A percentile compares a stretch with the other conserved stretches of the same genome.
phyloP scores from a whole-genome alignment of 768 basidiomycete species.

The button mushroom (Agaricus bisporus) region DNA sequence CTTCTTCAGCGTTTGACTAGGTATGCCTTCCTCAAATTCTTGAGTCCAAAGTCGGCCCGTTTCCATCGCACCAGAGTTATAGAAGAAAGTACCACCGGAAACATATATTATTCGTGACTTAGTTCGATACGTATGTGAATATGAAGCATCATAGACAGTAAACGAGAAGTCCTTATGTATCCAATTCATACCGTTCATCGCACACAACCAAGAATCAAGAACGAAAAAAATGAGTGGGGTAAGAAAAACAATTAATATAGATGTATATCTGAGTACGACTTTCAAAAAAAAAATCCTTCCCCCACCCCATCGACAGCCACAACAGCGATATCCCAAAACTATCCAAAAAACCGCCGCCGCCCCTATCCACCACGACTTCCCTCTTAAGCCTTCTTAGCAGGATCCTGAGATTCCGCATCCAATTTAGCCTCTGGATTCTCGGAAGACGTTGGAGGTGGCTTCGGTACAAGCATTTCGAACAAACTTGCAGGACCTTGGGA shows the following conservation, averaged over 20 bases:
- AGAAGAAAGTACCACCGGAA: too few species aligned
- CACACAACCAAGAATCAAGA: neutral
- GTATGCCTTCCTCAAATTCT: too few species aligned
- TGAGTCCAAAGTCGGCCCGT: too few species aligned
- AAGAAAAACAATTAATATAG: neutral
- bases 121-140: too few species aligned
- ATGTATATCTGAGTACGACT: neutral
- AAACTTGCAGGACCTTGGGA: constrained; percentile 39
- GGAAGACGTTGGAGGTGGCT: neutral
- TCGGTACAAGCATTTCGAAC: constrained; percentile 40
- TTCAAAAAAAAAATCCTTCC: too few species aligned
- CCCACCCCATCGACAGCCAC: neutral
- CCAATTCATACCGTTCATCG: too few species aligned
- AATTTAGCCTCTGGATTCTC: neutral
- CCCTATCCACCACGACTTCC: neutral
- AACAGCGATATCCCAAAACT: neutral
- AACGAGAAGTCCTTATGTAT: too few species aligned
- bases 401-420: neutral
- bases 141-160: too few species aligned
- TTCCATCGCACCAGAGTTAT: too few species aligned
- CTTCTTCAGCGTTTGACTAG: too few species aligned
- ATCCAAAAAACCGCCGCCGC: too few species aligned
- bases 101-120: too few species aligned
- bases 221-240: constrained; percentile 6
- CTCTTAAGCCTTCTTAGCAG: constrained; percentile 2